phyloP scores from a whole-genome alignment of 305 asterid species.

The Euphrasia arctica region DNA sequence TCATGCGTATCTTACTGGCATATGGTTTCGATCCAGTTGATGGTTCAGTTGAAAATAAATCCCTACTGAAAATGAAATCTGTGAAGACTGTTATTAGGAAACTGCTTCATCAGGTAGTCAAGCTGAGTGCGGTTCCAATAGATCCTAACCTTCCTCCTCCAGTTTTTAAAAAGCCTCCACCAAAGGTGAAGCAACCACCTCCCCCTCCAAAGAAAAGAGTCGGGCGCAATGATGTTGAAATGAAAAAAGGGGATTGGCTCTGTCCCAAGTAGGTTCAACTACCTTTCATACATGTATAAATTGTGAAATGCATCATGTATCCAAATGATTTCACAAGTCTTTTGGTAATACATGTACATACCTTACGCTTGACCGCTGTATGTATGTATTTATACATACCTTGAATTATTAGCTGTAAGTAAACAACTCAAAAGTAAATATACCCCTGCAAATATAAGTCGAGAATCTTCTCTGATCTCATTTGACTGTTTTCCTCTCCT shows the following conservation, averaged over 20 bases:
- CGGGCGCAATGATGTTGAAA: constrained; percentile 86
- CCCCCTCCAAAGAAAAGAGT: constrained; percentile 83
- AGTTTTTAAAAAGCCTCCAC: constrained; percentile 72
- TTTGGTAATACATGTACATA: constrained; percentile 11
- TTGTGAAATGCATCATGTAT: constrained; percentile 20
- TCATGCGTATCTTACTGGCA: constrained; percentile 77
- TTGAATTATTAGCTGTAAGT: no score
- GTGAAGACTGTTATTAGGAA: constrained; percentile 74
- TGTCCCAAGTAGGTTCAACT: constrained; percentile 70
- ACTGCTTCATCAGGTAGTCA: constrained; percentile 84
- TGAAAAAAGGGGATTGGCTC: constrained; percentile 99
- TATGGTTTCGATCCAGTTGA: constrained; percentile 77
- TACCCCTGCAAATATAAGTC: no score
- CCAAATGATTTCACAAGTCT: constrained; percentile 2
- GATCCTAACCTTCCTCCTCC: constrained; percentile 97
- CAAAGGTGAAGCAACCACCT: constrained; percentile 92
- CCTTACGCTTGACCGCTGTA: no score
- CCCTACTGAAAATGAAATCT: constrained; percentile 64
- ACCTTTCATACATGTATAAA: constrained; percentile 13
- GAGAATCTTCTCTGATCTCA: neutral
- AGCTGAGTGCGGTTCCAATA: constrained; percentile 89
- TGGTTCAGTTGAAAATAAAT: constrained; percentile 61
- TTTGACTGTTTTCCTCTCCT: neutral
- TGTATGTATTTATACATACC: no score
- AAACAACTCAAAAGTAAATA: no score